A percentile compares a stretch with the other conserved stretches of the same genome.
Conservation (phyloP, 2,329 filamentous ascomycete genomes). For the Xylariomycetidae sp. region DNA sequence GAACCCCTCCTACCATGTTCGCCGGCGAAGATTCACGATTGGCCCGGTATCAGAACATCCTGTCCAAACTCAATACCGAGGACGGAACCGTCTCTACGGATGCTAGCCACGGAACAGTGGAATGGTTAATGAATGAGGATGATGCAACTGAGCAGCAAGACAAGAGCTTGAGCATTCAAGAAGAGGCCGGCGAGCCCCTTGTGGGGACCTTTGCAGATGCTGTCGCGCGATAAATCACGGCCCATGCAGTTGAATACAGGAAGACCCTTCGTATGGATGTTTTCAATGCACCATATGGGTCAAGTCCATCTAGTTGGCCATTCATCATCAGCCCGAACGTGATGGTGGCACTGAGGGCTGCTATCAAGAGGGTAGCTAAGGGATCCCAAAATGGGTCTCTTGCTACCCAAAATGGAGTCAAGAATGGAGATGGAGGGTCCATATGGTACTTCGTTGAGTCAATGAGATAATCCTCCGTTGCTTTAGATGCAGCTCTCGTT, state of each 20-base stretch:
- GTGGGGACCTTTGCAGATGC: conserved; percentile 60
- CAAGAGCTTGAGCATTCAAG: conserved; percentile 33
- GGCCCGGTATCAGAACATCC: conserved; percentile 56
- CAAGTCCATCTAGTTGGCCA: no score
- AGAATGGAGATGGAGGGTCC: no score
- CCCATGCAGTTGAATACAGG: no score
- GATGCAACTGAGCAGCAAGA: conserved; percentile 42
- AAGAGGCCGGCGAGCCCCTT: conserved; percentile 39
- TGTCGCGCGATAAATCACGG: conserved; percentile 34
- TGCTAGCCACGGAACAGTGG: conserved; percentile 38
- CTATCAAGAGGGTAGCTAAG: no score
- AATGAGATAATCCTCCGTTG: no score
- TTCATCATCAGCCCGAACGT: no score
- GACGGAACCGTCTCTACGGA: conserved; percentile 33
- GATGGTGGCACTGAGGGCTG: no score
- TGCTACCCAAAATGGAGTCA: conserved; percentile 2
- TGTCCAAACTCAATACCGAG: conserved; percentile 53
- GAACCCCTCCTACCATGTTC: conserved; percentile 23
- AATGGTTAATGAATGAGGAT: conserved; percentile 50
- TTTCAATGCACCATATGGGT: no score
- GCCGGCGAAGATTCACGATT: conserved; percentile 52
- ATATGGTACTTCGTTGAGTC: no score
- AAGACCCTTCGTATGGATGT: no score
- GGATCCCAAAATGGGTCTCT: conserved; percentile 1
- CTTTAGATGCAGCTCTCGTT: no score